A percentile compares a stretch with the other conserved stretches of the same genome.
Conservation (phyloP, 176 grass and related monocot species). For the Canna indica region DNA sequence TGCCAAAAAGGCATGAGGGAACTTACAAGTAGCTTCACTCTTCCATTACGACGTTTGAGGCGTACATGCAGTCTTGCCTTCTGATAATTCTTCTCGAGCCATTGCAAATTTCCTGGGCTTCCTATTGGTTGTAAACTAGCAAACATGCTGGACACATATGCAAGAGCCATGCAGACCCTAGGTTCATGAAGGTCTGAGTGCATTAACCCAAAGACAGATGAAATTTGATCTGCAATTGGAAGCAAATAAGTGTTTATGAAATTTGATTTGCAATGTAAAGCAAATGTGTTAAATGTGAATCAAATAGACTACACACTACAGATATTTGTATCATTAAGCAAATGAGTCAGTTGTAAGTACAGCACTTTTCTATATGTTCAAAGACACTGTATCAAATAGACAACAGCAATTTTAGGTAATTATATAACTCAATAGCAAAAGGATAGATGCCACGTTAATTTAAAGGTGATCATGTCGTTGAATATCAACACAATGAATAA, state of each 20-base stretch:
- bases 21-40: constrained; percentile 71
- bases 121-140: constrained; percentile 52
- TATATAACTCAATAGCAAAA: background rate
- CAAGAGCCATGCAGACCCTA: constrained; percentile 49
- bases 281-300: too few species aligned
- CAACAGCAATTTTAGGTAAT: constrained; percentile 9
- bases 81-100: constrained; percentile 51
- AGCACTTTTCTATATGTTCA: too few species aligned
- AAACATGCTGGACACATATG: constrained; percentile 73
- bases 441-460: too few species aligned
- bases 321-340: too few species aligned
- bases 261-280: background rate
- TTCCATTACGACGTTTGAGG: constrained; percentile 75
- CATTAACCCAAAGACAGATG: constrained; percentile 89
- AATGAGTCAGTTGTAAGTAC: too few species aligned
- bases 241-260: background rate
- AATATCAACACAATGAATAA: too few species aligned
- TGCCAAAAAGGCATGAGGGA: constrained; percentile 4
- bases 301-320: too few species aligned
- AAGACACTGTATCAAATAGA: background rate
- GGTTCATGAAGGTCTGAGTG: constrained; percentile 73
- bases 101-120: constrained; percentile 31
- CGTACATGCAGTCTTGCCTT: constrained; percentile 57
- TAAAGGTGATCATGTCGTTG: too few species aligned
- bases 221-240: constrained; percentile 66